Base-by-base conservation (phyloP, 305 asterid genomes). In the Fraxinus dipetala region DNA sequence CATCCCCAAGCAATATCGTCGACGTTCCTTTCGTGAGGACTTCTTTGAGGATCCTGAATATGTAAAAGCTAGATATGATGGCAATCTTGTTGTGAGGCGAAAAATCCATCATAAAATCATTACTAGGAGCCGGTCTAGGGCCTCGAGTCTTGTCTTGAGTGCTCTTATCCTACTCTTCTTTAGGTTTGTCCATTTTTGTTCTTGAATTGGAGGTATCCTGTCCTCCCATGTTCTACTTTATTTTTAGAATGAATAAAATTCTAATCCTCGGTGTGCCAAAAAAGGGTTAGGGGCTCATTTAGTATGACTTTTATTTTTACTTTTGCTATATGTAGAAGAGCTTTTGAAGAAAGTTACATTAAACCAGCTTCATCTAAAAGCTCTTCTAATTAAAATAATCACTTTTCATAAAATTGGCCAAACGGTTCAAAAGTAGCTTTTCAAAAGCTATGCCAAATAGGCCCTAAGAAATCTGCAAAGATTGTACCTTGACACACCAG, bases 401-500 rank as follows among this genome's bases (percentile, higher is more conserved):
- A 10, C 51, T 40, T 40, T 5, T 40, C 2, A 40, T 40, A 10
- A 40, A 40, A 40, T 40, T 40, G 0, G 1, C 51, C 51, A 40
- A 40, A 40, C 16, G 51, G 8, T 40, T 40, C 16, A 40, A 2
- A 40, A 40, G 51, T 40, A 40, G 51, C 51, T 40, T 40, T 40
- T 40, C 51, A 40, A 40, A 40, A 40, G 16, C 51, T 40, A 40
- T 40, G 16, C 51, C 51, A 40, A 38, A 38, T 40, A 40, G 2
- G 14, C 51, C 16, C 51, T 40, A 40, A 14, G 59, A 48, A 48
- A 48, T 16, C 72, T 6, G 40, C 36, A 59, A 69, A 78, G 78
- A 77, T 54, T 65, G 59, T 56, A 88, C 92, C 92, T 89, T 89
- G 81, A 28, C 35, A 34, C 92, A 89, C 92, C 92, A 89, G 16